phyloP scores from a whole-genome alignment of 2,329 filamentous ascomycete genomes.

The Cordyceps cateniannulata region DNA sequence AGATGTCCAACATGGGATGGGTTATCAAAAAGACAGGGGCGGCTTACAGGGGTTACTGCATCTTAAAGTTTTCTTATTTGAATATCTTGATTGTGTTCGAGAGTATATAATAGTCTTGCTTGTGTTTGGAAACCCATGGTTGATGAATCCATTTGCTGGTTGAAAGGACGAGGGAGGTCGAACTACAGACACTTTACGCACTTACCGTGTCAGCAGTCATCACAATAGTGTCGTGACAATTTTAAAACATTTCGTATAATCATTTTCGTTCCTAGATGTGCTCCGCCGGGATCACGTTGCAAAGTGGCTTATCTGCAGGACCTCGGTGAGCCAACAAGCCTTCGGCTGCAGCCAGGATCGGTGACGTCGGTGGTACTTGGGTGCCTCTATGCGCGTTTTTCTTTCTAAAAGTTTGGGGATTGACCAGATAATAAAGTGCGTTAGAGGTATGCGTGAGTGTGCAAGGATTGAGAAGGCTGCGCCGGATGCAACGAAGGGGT shows the following conservation, averaged over 20 bases:
- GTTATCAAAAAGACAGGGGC: neutral
- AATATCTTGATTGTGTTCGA: neutral
- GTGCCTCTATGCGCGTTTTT: no score
- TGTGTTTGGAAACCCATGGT: no score
- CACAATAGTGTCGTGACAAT: neutral
- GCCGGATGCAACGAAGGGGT: neutral
- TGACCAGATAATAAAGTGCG: neutral
- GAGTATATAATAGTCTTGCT: no score
- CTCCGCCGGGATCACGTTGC: neutral
- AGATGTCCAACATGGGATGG: neutral
- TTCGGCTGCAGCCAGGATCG: neutral
- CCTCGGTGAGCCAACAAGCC: neutral
- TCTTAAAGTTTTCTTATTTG: neutral
- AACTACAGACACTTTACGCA: no score
- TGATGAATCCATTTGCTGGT: no score
- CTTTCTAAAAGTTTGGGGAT: neutral
- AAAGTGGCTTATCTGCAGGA: neutral
- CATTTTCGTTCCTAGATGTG: neutral
- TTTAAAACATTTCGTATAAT: neutral
- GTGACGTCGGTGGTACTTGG: neutral
- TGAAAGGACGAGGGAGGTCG: neutral
- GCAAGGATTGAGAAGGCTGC: neutral
- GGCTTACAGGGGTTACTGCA: conserved; percentile 1
- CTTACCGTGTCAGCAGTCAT: neutral
- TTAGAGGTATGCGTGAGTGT: neutral